Conservation (phyloP, 495 filamentous ascomycete genomes). For the Annulohypoxylon stygium region DNA sequence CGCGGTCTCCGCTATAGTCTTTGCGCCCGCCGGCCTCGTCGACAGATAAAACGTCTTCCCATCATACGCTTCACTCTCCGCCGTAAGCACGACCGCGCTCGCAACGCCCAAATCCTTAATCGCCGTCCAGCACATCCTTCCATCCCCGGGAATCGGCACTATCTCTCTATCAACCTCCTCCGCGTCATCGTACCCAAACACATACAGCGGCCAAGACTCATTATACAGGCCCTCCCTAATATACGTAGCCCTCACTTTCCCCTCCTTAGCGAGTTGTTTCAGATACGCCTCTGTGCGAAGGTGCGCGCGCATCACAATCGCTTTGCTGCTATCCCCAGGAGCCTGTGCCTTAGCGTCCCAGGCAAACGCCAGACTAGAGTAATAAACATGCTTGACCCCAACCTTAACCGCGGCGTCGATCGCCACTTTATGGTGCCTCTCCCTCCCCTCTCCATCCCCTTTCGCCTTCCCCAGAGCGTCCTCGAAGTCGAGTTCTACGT, state of each 20-base stretch:
- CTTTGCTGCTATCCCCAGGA: conserved; percentile 34
- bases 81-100: conserved; percentile 54
- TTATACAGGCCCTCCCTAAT: conserved; percentile 75
- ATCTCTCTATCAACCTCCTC: conserved; percentile 55
- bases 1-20: conserved; percentile 54
- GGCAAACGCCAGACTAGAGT: conserved; percentile 69
- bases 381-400: conserved; percentile 74
- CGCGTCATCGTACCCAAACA: conserved; percentile 63
- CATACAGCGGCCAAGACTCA: conserved; percentile 78
- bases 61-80: conserved; percentile 44
- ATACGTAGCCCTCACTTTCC: conserved; percentile 59
- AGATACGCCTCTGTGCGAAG: conserved; percentile 72
- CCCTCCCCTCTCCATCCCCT: conserved; percentile 53
- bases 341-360: neutral
- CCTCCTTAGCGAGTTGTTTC: conserved; percentile 42
- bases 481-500: conserved; percentile 46
- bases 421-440: conserved; percentile 63
- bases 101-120: conserved; percentile 61
- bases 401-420: conserved; percentile 69
- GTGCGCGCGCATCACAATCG: conserved; percentile 77
- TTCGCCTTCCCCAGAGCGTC: conserved; percentile 36
- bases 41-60: conserved; percentile 58
- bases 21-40: conserved; percentile 41
- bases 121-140: conserved; percentile 58
- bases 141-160: conserved; percentile 57